These are phyloP conservation scores for Trametes cubensis DNA, from an alignment of 768 basidiomycete species.

Conservation along the genomic window DNA sequence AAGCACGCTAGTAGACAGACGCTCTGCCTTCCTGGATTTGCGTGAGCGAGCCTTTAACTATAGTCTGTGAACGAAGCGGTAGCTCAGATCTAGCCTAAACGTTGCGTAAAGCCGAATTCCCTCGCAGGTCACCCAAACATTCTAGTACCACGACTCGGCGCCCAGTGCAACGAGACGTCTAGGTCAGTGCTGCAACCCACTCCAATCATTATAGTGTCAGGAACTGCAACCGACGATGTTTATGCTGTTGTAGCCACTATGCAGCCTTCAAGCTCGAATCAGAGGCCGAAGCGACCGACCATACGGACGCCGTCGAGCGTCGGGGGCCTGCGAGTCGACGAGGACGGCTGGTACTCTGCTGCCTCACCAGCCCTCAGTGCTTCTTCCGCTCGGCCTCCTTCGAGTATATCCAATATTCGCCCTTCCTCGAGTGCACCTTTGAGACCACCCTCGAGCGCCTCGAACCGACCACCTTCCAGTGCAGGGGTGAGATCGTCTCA, in stretches of 20 bases:
- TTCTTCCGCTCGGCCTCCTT: constrained; percentile 10
- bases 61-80: too few species aligned
- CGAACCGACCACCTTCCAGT: constrained; percentile 40
- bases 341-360: constrained; percentile 22
- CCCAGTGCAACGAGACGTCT: too few species aligned
- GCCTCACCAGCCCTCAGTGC: constrained; percentile 13
- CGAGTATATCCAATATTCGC: constrained; percentile 7
- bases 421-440: constrained; percentile 23
- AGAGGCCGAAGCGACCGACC: background rate
- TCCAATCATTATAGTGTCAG: background rate
- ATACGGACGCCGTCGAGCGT: background rate
- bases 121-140: too few species aligned
- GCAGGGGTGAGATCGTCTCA: constrained; percentile 17
- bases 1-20: too few species aligned
- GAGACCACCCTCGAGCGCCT: constrained; percentile 21
- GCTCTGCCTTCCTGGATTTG: too few species aligned
- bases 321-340: constrained; percentile 6
- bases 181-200: too few species aligned
- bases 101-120: too few species aligned
- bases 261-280: constrained; percentile 14
- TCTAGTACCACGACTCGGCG: too few species aligned
- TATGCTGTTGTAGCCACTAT: background rate
- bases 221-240: background rate
- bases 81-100: too few species aligned
- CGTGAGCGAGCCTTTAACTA: too few species aligned